Percentiles rank a stretch among this genome's conserved stretches.
Evolutionary conservation across 2,329 filamentous ascomycete genomes (phyloP).

Genomic region (Talaromyces pinophilus): DNA sequence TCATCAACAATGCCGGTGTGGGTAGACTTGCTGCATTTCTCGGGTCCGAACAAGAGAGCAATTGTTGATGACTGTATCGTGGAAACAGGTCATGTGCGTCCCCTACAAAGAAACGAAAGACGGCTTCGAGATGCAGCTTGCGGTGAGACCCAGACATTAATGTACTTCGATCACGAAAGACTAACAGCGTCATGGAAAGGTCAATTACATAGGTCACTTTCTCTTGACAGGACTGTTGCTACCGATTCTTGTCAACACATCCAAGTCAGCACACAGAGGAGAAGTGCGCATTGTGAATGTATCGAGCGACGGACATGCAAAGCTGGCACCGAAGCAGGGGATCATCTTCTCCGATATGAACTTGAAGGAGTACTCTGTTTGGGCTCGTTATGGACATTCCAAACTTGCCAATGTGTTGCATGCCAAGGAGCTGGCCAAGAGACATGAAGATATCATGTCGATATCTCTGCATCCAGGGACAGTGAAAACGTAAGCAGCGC

Average conservation of each 20-base stretch:
- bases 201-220: slow-evolving; percentile 7
- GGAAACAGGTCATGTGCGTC: neutral
- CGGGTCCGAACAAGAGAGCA: neutral
- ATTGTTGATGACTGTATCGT: neutral
- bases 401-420: slow-evolving; percentile 6
- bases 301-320: neutral
- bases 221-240: neutral
- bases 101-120: neutral
- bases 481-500: neutral
- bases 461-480: neutral
- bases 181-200: neutral
- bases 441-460: neutral
- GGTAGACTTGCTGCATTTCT: neutral
- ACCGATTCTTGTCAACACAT: neutral
- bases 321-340: neutral
- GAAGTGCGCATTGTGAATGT: slow-evolving; percentile 2
- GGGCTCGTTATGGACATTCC: slow-evolving; percentile 1
- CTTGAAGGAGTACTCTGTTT: neutral
- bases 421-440: neutral
- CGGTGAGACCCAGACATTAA: neutral
- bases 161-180: neutral
- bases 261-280: neutral
- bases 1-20: slow-evolving; percentile 1
- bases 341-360: neutral
- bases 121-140: slow-evolving; percentile 1